A percentile compares a stretch with the other conserved stretches of the same genome.
Conservation (phyloP, 1,284 basidiomycete genomes). For the Moesziomyces sp. region DNA sequence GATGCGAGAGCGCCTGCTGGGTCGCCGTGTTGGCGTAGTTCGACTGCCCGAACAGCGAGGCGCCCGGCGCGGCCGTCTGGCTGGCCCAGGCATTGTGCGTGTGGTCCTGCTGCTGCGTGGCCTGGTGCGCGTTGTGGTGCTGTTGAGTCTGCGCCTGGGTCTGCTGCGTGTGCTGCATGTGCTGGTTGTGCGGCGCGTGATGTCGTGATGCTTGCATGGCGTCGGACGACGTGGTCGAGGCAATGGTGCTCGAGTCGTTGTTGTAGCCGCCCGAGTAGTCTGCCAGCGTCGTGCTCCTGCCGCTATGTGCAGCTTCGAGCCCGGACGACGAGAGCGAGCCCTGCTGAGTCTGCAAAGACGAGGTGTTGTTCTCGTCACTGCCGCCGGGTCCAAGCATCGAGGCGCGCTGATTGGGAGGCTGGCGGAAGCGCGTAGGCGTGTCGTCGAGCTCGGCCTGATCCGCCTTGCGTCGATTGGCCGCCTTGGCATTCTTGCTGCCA, state of each 20-base stretch:
- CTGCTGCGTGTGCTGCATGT: constrained; percentile 24
- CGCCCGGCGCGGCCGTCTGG: constrained; percentile 22
- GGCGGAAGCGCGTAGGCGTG: constrained; percentile 40
- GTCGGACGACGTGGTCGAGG: constrained; percentile 24
- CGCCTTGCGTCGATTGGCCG: constrained; percentile 31
- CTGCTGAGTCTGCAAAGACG: constrained; percentile 38
- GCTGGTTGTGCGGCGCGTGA: constrained; percentile 30
- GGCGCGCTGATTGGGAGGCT: constrained; percentile 31
- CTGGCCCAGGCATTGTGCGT: constrained; percentile 38
- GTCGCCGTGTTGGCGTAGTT: constrained; percentile 17
- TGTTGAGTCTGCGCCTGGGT: constrained; percentile 13
- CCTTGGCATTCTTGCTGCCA: constrained; percentile 17
- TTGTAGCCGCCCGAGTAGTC: constrained; percentile 36
- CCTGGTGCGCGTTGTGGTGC: constrained; percentile 27
- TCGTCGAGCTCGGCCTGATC: constrained; percentile 48
- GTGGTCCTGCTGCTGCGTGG: constrained; percentile 29
- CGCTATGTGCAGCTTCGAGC: constrained; percentile 35
- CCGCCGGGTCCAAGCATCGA: constrained; percentile 29
- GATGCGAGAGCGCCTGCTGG: constrained; percentile 26
- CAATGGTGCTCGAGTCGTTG: constrained; percentile 38
- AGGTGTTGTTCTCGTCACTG: constrained; percentile 15
- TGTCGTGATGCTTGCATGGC: constrained; percentile 37
- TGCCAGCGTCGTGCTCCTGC: constrained; percentile 22
- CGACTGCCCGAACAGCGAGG: constrained; percentile 38
- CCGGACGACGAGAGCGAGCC: constrained; percentile 32